Percentiles rank a stretch among this genome's conserved stretches.
Evolutionary conservation across 176 grass and related monocot genomes (phyloP).

Genomic region (Aegilops longissima): DNA sequence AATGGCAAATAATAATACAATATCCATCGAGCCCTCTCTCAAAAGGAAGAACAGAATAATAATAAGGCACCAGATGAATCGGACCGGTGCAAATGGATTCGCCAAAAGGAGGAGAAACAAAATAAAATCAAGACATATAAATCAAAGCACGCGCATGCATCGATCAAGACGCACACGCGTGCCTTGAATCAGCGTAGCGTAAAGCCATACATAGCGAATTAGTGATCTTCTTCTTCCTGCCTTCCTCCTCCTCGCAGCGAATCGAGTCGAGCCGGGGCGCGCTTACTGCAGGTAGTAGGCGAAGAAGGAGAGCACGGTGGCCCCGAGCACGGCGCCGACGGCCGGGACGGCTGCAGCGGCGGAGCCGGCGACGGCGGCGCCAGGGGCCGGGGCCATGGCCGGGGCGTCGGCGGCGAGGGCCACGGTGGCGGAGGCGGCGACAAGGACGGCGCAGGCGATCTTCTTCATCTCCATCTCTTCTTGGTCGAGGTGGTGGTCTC

Average conservation of each 20-base stretch:
- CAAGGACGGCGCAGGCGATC: slow-evolving; percentile 79
- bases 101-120: slow-evolving; percentile 24
- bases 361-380: slow-evolving; percentile 55
- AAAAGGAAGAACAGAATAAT: slow-evolving; percentile 23
- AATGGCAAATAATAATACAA: slow-evolving; percentile 41
- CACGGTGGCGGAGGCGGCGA: slow-evolving; percentile 66
- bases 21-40: slow-evolving; percentile 18
- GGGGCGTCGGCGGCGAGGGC: slow-evolving; percentile 69
- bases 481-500: background rate
- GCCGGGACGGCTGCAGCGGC: slow-evolving; percentile 49
- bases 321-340: slow-evolving; percentile 49
- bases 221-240: background rate
- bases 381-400: slow-evolving; percentile 61
- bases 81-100: slow-evolving; percentile 28
- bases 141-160: slow-evolving; percentile 19
- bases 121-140: background rate
- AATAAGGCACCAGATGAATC: slow-evolving; percentile 8
- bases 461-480: slow-evolving; percentile 92
- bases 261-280: background rate
- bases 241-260: background rate
- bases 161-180: slow-evolving; percentile 1
- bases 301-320: slow-evolving; percentile 75
- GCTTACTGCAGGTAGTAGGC: slow-evolving; percentile 73
- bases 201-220: background rate
- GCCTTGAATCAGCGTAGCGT: background rate